phyloP scores from a whole-genome alignment of 768 basidiomycete genomes.

The Lactarius sanguifluus region DNA sequence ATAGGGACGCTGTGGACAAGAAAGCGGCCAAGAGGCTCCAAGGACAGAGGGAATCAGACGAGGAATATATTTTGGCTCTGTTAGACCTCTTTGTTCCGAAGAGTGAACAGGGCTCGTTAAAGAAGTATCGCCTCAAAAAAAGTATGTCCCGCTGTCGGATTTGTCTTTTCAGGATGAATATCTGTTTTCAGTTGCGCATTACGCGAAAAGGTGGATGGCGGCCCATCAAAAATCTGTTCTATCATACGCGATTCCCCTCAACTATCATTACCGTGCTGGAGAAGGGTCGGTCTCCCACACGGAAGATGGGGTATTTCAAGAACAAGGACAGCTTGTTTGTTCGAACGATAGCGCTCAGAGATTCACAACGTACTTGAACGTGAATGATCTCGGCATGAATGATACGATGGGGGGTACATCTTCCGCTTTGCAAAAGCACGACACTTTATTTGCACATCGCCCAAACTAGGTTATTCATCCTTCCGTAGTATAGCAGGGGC shows the following conservation, averaged over 20 bases:
- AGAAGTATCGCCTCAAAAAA: conserved; percentile 21
- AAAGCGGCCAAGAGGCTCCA: conserved; percentile 14
- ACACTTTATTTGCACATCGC: not conserved
- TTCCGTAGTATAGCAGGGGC: not conserved
- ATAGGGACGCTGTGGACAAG: conserved; percentile 3
- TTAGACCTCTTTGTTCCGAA: conserved; percentile 13
- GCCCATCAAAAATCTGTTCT: not conserved
- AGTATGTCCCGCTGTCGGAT: not conserved
- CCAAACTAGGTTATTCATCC: not conserved
- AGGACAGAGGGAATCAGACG: conserved; percentile 6
- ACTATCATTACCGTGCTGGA: not conserved
- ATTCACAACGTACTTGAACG: not conserved
- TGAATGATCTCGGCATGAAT: not conserved
- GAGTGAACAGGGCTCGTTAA: not conserved
- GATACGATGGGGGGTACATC: not conserved
- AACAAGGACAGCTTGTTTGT: conserved; percentile 1
- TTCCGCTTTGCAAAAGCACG: not conserved
- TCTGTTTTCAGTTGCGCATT: conserved; percentile 5
- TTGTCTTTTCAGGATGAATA: not conserved
- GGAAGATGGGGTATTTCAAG: not conserved
- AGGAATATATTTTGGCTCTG: conserved; percentile 9
- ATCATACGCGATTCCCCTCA: not conserved
- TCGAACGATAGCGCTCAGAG: not conserved
- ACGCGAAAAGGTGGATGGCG: not conserved
- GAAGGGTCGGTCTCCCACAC: not conserved